Percentiles rank a stretch among this genome's conserved stretches.
phyloP scores from a whole-genome alignment of 495 filamentous ascomycete species.

The Aspergillus hancockii region DNA sequence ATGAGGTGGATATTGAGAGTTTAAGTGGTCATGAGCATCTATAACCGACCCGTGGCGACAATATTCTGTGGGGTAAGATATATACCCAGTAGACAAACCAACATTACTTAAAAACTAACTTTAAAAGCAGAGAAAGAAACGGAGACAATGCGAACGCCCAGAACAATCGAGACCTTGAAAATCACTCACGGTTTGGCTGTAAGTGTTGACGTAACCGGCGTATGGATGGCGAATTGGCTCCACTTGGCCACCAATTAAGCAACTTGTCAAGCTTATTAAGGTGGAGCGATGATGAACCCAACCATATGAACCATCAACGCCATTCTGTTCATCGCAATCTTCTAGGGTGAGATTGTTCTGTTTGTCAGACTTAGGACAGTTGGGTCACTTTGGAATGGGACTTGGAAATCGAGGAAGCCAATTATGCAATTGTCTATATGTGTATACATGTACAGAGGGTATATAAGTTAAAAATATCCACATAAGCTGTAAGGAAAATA shows the following conservation, averaged over 20 bases:
- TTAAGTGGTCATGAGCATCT: too few relatives aligned
- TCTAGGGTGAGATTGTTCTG: too few relatives aligned
- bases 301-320: too few relatives aligned
- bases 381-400: not conserved
- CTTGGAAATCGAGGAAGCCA: too few relatives aligned
- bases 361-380: not conserved
- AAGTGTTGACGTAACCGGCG: slow-evolving; percentile 13
- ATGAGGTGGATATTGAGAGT: too few relatives aligned
- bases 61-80: too few relatives aligned
- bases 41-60: too few relatives aligned
- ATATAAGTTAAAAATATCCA: not conserved
- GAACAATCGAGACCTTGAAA: not conserved
- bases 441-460: not conserved
- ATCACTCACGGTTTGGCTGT: not conserved
- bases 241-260: slow-evolving; percentile 8
- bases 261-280: not conserved
- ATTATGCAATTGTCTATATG: not conserved
- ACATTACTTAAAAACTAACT: not conserved
- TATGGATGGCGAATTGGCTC: slow-evolving; percentile 7
- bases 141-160: not conserved
- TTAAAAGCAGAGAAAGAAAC: not conserved
- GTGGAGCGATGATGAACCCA: not conserved
- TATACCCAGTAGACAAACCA: too few relatives aligned
- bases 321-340: not conserved
- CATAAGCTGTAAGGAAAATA: not conserved